Percentiles rank a stretch among this genome's conserved stretches.
phyloP scores from a whole-genome alignment of 2,329 filamentous ascomycete genomes.

The Penicillium sclerotiorum region DNA sequence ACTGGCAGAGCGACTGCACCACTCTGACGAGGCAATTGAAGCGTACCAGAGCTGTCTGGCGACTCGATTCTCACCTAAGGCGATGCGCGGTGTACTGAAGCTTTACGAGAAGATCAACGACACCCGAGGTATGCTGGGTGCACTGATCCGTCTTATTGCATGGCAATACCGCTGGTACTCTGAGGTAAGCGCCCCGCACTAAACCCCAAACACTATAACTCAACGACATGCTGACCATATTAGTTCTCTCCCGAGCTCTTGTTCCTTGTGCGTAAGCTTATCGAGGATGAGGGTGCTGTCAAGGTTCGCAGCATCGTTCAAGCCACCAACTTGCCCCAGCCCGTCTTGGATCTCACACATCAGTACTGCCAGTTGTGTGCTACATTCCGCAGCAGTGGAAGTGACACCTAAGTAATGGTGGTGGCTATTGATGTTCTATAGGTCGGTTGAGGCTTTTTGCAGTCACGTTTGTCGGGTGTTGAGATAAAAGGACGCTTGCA shows the following conservation, averaged over 20 bases:
- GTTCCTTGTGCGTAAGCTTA: slow-evolving; percentile 83
- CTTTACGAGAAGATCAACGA: slow-evolving; percentile 77
- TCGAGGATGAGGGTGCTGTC: slow-evolving; percentile 95
- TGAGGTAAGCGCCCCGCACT: slow-evolving; percentile 59
- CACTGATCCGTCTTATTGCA: slow-evolving; percentile 87
- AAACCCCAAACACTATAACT: background rate
- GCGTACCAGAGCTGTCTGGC: slow-evolving; percentile 87
- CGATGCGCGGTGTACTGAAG: slow-evolving; percentile 79
- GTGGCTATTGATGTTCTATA: background rate
- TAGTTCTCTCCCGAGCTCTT: slow-evolving; percentile 90
- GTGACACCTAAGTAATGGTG: slow-evolving; percentile 65
- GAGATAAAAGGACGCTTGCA: slow-evolving; percentile 17
- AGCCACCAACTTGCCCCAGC: slow-evolving; percentile 89
- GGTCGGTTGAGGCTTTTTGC: slow-evolving; percentile 1
- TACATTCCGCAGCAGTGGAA: slow-evolving; percentile 91
- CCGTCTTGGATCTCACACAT: slow-evolving; percentile 90
- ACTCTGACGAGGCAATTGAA: slow-evolving; percentile 87
- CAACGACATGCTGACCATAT: slow-evolving; percentile 21
- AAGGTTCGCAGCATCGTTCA: slow-evolving; percentile 98
- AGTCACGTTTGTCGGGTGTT: slow-evolving; percentile 11
- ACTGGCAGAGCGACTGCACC: slow-evolving; percentile 88
- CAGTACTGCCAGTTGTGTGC: slow-evolving; percentile 94
- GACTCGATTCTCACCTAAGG: slow-evolving; percentile 90
- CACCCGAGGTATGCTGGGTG: slow-evolving; percentile 76
- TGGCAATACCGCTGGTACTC: slow-evolving; percentile 99